phyloP scores from a whole-genome alignment of 2,329 filamentous ascomycete species.

The Ophiostoma sp. region DNA sequence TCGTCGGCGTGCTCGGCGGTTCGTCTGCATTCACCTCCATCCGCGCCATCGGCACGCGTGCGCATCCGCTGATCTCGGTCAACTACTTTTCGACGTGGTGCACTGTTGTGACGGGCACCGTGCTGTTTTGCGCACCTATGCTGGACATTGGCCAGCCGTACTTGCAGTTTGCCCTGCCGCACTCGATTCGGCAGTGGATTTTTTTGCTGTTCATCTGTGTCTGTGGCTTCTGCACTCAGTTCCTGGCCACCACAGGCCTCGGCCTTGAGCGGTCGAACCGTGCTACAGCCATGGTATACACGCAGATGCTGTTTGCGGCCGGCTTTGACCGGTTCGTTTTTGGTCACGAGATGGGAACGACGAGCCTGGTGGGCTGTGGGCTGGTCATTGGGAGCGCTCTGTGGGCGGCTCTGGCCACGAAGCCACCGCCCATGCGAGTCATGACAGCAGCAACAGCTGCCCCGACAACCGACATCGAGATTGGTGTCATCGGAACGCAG shows the following conservation, averaged over 20 bases:
- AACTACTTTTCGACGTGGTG: constrained; percentile 75
- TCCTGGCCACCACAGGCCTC: constrained; percentile 72
- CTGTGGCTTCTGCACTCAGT: constrained; percentile 80
- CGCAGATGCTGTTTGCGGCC: constrained; percentile 52
- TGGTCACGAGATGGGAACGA: constrained; percentile 45
- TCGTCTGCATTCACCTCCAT: constrained; percentile 70
- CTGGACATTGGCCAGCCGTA: constrained; percentile 43
- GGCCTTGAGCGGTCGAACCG: constrained; percentile 59
- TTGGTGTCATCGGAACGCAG: constrained; percentile 19
- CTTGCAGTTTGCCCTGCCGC: constrained; percentile 41
- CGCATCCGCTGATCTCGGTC: constrained; percentile 76
- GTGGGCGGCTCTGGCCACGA: constrained; percentile 36
- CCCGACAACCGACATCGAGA: constrained; percentile 34
- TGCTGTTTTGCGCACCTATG: constrained; percentile 50
- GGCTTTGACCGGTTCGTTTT: constrained; percentile 50
- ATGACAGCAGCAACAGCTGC: constrained; percentile 30
- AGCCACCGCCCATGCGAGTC: constrained; percentile 17
- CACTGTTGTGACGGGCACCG: constrained; percentile 58
- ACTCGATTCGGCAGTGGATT: constrained; percentile 52
- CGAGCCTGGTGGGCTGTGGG: constrained; percentile 47
- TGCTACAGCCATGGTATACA: constrained; percentile 54
- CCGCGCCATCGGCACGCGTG: constrained; percentile 70
- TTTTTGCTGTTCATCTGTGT: constrained; percentile 63
- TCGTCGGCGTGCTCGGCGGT: constrained; percentile 72
- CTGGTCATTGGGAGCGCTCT: constrained; percentile 51